A percentile compares a stretch with the other conserved stretches of the same genome.
phyloP scores from a whole-genome alignment of 257 asterid genomes.

The Galeopsis tetrahit region DNA sequence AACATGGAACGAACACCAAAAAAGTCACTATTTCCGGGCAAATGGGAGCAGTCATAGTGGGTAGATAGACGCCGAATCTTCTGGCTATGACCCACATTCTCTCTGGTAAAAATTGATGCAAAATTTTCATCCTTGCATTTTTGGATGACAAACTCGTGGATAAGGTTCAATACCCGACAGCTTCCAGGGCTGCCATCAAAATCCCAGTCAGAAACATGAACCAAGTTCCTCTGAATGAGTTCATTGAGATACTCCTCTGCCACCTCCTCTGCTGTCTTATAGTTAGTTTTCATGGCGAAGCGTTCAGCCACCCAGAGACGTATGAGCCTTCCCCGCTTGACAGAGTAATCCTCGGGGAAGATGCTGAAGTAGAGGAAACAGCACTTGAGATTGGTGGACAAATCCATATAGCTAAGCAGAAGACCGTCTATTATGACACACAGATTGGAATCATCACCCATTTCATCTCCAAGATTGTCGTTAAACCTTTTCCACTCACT shows the following conservation, averaged over 20 bases:
- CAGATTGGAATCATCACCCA: conserved; percentile 22
- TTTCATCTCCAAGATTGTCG: conserved; percentile 34
- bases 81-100: conserved; percentile 12
- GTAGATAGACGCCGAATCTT: conserved; percentile 45
- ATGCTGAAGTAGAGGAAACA: conserved; percentile 52
- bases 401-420: conserved; percentile 45
- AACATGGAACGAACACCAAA: conserved; percentile 40
- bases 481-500: conserved; percentile 39
- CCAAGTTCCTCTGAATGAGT: conserved; percentile 43
- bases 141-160: conserved; percentile 33
- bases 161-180: conserved; percentile 33
- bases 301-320: conserved; percentile 63
- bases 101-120: conserved; percentile 29
- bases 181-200: conserved; percentile 37
- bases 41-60: conserved; percentile 27
- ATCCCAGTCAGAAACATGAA: conserved; percentile 45
- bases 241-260: conserved; percentile 43
- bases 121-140: conserved; percentile 45
- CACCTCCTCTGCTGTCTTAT: conserved; percentile 45
- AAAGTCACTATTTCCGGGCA: not conserved
- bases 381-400: conserved; percentile 50
- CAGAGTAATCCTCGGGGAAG: conserved; percentile 50
- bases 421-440: conserved; percentile 26
- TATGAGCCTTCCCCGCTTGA: conserved; percentile 45
- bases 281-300: conserved; percentile 32